Conservation (phyloP, 768 basidiomycete genomes). For the Clavulina sp. region DNA sequence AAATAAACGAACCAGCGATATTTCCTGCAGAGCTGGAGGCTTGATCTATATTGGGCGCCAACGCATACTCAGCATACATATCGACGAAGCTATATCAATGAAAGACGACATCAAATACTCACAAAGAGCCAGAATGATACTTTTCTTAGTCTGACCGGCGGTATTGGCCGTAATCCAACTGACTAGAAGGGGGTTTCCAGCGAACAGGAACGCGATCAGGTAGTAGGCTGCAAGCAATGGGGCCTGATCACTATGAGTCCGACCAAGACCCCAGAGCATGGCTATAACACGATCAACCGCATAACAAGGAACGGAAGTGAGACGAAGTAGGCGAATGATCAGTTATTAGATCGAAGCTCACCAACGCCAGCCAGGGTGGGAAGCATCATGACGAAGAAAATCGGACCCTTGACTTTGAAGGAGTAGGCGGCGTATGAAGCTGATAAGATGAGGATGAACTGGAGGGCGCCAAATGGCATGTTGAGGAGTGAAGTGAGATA, state of each 20-base stretch:
- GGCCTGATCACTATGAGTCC: constrained; percentile 9
- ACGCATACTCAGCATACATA: neutral
- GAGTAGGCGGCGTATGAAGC: neutral
- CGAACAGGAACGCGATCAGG: constrained; percentile 19
- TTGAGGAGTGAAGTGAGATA: neutral
- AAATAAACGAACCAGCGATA: neutral
- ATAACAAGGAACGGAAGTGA: no score
- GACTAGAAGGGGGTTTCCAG: constrained; percentile 19
- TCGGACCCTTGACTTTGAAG: neutral
- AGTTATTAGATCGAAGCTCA: neutral
- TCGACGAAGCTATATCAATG: neutral
- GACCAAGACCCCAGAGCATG: neutral
- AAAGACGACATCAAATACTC: neutral
- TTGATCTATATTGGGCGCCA: no score
- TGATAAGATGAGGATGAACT: neutral
- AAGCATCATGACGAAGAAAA: neutral
- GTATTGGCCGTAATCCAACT: constrained; percentile 20
- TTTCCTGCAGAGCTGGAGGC: neutral
- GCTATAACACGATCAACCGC: no score
- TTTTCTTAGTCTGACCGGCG: constrained; percentile 11
- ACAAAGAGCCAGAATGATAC: neutral
- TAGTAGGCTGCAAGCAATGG: constrained; percentile 19
- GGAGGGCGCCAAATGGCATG: neutral
- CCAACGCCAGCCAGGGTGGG: neutral
- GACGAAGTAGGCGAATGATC: neutral